Base-by-base conservation (phyloP, 2,329 filamentous ascomycete species). In the Diaporthe nobilis region DNA sequence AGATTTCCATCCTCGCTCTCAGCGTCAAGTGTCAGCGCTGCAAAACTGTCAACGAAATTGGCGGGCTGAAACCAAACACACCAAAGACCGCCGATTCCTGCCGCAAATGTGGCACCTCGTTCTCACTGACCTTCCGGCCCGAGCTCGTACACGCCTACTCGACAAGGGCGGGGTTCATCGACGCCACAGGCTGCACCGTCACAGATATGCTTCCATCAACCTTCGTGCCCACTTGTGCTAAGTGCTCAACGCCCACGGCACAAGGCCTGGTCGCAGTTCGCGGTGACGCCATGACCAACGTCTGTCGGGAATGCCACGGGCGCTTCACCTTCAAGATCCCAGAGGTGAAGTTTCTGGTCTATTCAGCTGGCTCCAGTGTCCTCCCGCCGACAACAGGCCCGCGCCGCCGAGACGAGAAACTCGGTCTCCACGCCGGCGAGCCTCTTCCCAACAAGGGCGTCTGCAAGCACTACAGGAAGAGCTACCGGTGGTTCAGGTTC, bases 271-370 rank as follows among this genome's bases (percentile, higher is more conserved):
- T 92, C 22, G 92, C 94, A 6, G 93, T 96, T 8, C 89, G 93
- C 37, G 94, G 94, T 61, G 94, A 96, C 76, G 91, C 90, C 25
- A 90, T 91, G 31, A 92, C 92, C 80, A 94, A 95, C 75, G 89
- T 95, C 51, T 97, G 95, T 84, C 91, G 94, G 67, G 90, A 93
- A 80, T 97, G 95, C 82, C 94, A 97, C 86, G 88, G 88, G 72
- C 93, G 93, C 82, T 96, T 97, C 89, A 93, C 90, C 22, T 94
- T 97, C 84, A 92, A 92, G 82, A 90, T 97, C 63, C 93, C 93
- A 34, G 92, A 95, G 77, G 90, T 95, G 77, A 94, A 94, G 81
- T 95, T 97, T 84, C 88, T 96, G 44, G 88, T 92, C 78, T 91
- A 96, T 79, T 91, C 92, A 9, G 87, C 88, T 25, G 89, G 88